These are phyloP conservation scores for Periglandula ipomoeae DNA, from an alignment of 2,329 filamentous ascomycete genomes.

Conservation along the genomic window DNA sequence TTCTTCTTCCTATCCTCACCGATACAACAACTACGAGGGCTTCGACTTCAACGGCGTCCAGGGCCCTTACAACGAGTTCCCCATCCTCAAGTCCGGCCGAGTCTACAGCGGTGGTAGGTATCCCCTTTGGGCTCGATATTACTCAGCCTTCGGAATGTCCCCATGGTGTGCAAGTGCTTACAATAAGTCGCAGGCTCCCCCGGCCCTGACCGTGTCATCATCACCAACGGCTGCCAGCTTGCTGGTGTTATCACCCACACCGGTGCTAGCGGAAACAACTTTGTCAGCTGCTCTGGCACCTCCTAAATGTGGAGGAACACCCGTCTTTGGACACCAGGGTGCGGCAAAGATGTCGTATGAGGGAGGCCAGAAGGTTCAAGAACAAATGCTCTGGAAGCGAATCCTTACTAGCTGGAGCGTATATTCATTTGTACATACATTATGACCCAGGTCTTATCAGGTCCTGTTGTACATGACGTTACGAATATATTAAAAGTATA, in stretches of 20 bases:
- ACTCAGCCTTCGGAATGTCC: background rate
- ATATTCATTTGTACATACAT: background rate
- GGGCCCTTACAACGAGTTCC: conserved; percentile 31
- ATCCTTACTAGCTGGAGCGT: background rate
- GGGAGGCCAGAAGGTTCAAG: background rate
- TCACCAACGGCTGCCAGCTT: conserved; percentile 40
- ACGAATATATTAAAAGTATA: background rate
- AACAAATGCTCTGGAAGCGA: background rate
- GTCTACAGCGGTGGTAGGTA: conserved; percentile 27
- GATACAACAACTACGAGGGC: conserved; percentile 29
- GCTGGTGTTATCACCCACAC: conserved; percentile 63
- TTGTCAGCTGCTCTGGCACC: conserved; percentile 48
- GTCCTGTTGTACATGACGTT: background rate
- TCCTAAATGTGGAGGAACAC: background rate
- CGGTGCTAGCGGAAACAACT: conserved; percentile 58
- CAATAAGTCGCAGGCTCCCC: conserved; percentile 28
- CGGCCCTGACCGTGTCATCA: conserved; percentile 58
- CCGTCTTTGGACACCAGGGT: background rate
- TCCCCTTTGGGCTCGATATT: background rate
- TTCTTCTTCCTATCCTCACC: conserved; percentile 27
- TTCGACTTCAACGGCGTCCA: conserved; percentile 23
- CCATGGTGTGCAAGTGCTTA: background rate
- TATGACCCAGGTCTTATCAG: background rate
- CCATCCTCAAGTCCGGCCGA: conserved; percentile 20
- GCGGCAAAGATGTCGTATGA: background rate